These are phyloP conservation scores for Suillus sp. DNA, from an alignment of 768 basidiomycete genomes.

Conservation along the genomic window DNA sequence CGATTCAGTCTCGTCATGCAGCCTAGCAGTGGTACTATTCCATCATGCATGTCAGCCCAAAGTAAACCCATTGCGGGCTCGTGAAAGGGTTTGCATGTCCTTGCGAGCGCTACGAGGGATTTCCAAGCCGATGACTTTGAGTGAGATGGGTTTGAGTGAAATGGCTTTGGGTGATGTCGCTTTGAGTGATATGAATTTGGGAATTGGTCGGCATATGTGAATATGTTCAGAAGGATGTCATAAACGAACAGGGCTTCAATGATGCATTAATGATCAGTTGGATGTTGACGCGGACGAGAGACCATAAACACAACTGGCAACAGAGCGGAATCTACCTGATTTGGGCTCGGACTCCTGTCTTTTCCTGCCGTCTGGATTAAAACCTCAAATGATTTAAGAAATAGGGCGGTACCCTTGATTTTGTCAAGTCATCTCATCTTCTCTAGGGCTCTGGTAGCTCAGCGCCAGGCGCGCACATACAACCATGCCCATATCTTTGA, in stretches of 20 bases:
- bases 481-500: background rate
- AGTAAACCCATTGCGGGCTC: conserved; percentile 3
- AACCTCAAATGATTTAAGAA: background rate
- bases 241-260: background rate
- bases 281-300: too few species aligned
- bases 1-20: conserved; percentile 1
- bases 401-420: background rate
- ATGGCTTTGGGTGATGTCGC: too few species aligned
- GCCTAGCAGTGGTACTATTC: background rate
- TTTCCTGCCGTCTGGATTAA: background rate
- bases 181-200: too few species aligned
- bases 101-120: conserved; percentile 1
- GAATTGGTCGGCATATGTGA: background rate
- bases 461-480: conserved; percentile 4
- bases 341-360: too few species aligned
- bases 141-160: background rate
- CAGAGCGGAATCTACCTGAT: too few species aligned
- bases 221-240: background rate
- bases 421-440: background rate
- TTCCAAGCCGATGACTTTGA: background rate
- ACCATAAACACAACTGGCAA: too few species aligned
- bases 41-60: conserved; percentile 3
- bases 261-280: background rate
- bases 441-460: background rate
- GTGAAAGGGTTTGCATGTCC: conserved; percentile 1